Base-by-base conservation (phyloP, 805 yeast genomes). In the Clavispora fructus region DNA sequence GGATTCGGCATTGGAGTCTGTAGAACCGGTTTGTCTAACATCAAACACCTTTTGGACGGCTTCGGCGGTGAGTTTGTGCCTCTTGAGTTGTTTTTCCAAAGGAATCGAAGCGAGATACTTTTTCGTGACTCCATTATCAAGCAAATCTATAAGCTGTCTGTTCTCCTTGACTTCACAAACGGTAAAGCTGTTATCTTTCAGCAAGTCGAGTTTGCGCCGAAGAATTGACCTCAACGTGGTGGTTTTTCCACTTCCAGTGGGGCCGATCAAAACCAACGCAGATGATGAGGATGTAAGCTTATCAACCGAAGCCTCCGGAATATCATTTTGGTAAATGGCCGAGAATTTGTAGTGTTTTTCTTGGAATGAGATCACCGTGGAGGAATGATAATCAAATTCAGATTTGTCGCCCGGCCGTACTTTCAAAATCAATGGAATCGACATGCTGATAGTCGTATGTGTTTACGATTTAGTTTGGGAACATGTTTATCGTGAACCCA, bases 161-260 rank as follows among this genome's bases (percentile, higher is more conserved):
- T 63, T 63, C 23, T 58, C 62, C 17, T 54, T 50, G 11, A 67
- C 57, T 39, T 65, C 69, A 47, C 61, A 62, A 1, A 68, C 69
- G 19, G 61, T 58, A 14, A 67, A 33, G 16, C 26, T 50, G 14
- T 35, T 48, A 26, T 41, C 32, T 26, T 43, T 32, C 29, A 52
- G 49, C 12, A 31, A 23, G n/a, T 31, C 35, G 7, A 51, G 31
- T 40, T 55, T 57, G 9, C 45, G 46, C 14, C 47, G 39, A 25
- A 63, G 49, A 13, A 62, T 55, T 17, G 51, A 51, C 26, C 47
- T 46, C 27, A 65, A 45, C 7, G 62, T 55, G 35, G 67, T 62
- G 14, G 70, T 64, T 48, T 67, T 67, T 12, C 70, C 71, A 37
- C 60, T 42, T 4, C 40, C 45, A 17, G 44, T 25, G 29, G 49